A percentile compares a stretch with the other conserved stretches of the same genome.
Conservation (phyloP, 2,329 filamentous ascomycete genomes). For the Simplicillium sp. region DNA sequence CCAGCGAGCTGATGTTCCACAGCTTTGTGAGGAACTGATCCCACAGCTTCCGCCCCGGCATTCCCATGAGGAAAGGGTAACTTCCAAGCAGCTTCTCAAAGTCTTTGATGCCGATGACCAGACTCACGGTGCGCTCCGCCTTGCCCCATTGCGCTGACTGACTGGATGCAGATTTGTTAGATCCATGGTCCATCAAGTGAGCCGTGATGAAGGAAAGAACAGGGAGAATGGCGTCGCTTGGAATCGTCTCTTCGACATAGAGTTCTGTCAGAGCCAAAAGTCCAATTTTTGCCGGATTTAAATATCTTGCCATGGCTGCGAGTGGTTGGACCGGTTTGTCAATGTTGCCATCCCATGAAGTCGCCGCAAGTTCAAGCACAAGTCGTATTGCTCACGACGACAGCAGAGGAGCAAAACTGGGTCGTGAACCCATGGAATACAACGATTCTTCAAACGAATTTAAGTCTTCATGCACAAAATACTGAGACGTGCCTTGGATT, state of each 20-base stretch:
- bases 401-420: too few species aligned
- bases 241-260: conserved; percentile 64
- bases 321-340: background rate
- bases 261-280: conserved; percentile 73
- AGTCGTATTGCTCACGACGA: too few species aligned
- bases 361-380: too few species aligned
- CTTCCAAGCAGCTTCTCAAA: conserved; percentile 49
- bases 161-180: conserved; percentile 16
- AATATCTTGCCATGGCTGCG: conserved; percentile 60
- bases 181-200: conserved; percentile 48
- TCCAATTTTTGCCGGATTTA: conserved; percentile 83
- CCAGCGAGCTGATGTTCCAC: conserved; percentile 75
- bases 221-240: conserved; percentile 60
- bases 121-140: conserved; percentile 38
- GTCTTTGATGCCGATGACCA: conserved; percentile 45
- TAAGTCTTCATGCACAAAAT: too few species aligned
- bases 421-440: too few species aligned
- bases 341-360: background rate
- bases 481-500: too few species aligned
- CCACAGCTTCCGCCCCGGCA: conserved; percentile 77
- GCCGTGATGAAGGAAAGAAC: conserved; percentile 72
- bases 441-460: too few species aligned
- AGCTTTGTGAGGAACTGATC: conserved; percentile 73
- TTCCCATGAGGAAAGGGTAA: conserved; percentile 40
- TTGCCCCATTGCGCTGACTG: conserved; percentile 31